phyloP scores from a whole-genome alignment of 208 protist species.

The Acanthamoeba castellanii region DNA sequence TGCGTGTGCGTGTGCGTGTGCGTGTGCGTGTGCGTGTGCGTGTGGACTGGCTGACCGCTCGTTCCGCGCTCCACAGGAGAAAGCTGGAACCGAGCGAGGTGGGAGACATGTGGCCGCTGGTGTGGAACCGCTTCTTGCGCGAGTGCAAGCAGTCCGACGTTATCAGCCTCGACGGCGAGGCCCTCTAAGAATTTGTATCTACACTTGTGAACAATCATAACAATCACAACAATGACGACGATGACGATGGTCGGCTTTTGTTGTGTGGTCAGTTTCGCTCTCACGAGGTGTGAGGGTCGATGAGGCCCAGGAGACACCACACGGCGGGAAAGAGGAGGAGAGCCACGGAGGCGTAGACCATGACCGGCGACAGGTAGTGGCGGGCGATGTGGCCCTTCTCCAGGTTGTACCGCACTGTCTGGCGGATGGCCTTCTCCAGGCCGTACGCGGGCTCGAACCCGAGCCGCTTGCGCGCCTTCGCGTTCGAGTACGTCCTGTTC shows the following conservation, averaged over 20 bases:
- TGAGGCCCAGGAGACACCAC: background rate
- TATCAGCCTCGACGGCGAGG: background rate
- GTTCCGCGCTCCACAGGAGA: background rate
- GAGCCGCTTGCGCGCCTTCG: conserved; percentile 13
- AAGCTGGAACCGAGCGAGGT: background rate
- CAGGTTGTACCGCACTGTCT: conserved; percentile 58
- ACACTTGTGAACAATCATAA: too few relatives aligned
- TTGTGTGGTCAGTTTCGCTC: background rate
- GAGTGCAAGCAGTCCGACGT: background rate
- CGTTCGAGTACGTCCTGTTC: conserved; percentile 17
- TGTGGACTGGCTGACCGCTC: background rate
- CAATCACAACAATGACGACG: too few relatives aligned
- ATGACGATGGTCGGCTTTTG: background rate
- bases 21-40: background rate
- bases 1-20: too few relatives aligned
- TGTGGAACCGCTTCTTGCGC: conserved; percentile 1
- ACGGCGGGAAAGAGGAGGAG: background rate
- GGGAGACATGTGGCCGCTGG: conserved; percentile 5
- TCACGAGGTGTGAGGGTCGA: background rate
- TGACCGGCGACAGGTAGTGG: background rate
- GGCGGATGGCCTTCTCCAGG: conserved; percentile 48
- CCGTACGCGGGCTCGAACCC: conserved; percentile 6
- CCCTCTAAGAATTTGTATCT: background rate
- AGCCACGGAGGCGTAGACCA: background rate
- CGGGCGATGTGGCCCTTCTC: conserved; percentile 19